Evolutionary conservation across 225 moss, liverwort and hornwort genomes (phyloP).

Genomic region (Ulota crispa): DNA sequence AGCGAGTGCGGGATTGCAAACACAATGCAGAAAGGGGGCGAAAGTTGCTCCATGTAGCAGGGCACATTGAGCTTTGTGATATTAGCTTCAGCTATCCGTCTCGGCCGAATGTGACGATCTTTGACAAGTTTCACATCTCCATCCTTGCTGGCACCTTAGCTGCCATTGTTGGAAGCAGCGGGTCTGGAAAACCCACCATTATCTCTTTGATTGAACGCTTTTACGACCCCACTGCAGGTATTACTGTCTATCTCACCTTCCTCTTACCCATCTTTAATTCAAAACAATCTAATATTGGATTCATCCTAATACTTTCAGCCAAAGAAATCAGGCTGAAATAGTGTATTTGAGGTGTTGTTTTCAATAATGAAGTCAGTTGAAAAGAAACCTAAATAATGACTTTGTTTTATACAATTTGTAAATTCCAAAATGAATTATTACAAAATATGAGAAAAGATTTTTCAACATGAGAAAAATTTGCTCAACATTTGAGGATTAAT

Average conservation of each 20-base stretch:
- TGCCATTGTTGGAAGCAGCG: slow-evolving; percentile 87
- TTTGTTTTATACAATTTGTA: neutral
- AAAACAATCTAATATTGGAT: neutral
- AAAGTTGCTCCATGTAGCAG: slow-evolving; percentile 62
- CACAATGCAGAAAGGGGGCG: slow-evolving; percentile 57
- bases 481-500: neutral
- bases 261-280: neutral
- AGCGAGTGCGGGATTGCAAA: slow-evolving; percentile 61
- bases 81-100: slow-evolving; percentile 91
- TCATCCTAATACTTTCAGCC: neutral
- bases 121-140: slow-evolving; percentile 68
- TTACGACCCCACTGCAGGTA: slow-evolving; percentile 59
- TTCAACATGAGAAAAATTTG: neutral
- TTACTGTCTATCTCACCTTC: neutral
- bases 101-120: slow-evolving; percentile 75
- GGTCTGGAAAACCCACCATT: slow-evolving; percentile 65
- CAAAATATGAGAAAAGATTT: neutral
- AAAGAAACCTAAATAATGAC: neutral
- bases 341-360: neutral
- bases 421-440: neutral
- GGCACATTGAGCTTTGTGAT: slow-evolving; percentile 73
- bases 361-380: neutral
- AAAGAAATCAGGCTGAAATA: neutral
- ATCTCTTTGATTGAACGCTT: slow-evolving; percentile 59
- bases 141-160: slow-evolving; percentile 79